phyloP scores from a whole-genome alignment of 2,329 filamentous ascomycete species.

The Fusarium udum region DNA sequence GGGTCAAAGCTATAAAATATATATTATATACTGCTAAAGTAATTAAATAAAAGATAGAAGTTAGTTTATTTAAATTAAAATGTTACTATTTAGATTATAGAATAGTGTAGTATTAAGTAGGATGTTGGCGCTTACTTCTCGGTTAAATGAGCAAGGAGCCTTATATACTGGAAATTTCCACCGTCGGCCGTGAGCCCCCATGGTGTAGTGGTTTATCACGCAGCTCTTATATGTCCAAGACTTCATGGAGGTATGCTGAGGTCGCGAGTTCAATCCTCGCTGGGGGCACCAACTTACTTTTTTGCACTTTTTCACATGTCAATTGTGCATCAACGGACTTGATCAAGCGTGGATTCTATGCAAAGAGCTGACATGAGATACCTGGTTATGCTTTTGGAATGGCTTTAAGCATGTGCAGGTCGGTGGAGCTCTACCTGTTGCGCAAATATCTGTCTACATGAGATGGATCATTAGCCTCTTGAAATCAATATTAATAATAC shows the following conservation, averaged over 20 bases:
- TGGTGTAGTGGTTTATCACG: conserved; percentile 37
- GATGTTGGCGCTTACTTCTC: neutral
- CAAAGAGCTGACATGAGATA: neutral
- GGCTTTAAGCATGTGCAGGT: neutral
- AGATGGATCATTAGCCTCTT: neutral
- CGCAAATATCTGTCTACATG: too few species aligned
- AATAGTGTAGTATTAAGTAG: neutral
- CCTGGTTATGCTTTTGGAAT: neutral
- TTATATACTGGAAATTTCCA: neutral
- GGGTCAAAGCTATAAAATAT: too few species aligned
- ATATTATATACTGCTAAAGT: neutral
- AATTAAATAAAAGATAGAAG: neutral
- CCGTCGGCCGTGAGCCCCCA: conserved; percentile 25
- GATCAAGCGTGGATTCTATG: neutral
- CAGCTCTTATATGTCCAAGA: conserved; percentile 35
- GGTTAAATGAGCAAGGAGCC: rapidly evolving
- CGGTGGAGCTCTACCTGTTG: neutral
- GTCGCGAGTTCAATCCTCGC: conserved; percentile 37
- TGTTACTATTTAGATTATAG: neutral
- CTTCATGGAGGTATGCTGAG: conserved; percentile 32
- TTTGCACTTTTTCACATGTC: neutral
- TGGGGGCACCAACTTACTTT: conserved; percentile 25
- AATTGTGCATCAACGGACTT: too few species aligned
- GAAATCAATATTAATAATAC: neutral
- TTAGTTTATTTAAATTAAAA: neutral